These are phyloP conservation scores for Candida pseudoglaebosa DNA, from an alignment of 805 yeast genomes.

Conservation along the genomic window DNA sequence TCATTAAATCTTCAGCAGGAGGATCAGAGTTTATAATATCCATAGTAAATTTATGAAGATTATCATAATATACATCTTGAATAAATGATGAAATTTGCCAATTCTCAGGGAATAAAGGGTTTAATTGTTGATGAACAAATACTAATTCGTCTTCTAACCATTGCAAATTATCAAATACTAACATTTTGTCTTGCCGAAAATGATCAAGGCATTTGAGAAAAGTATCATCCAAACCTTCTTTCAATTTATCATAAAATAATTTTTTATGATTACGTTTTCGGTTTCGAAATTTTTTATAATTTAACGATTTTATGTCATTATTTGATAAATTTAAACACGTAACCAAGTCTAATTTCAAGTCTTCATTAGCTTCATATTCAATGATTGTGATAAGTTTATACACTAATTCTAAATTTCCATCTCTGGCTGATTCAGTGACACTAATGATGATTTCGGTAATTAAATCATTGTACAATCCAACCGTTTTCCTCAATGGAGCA, in stretches of 20 bases:
- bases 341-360: slow-evolving; percentile 45
- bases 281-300: slow-evolving; percentile 29
- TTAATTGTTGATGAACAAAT: slow-evolving; percentile 57
- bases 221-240: slow-evolving; percentile 58
- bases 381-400: slow-evolving; percentile 72
- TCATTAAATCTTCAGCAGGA: slow-evolving; percentile 69
- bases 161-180: slow-evolving; percentile 63
- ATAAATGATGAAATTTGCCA: slow-evolving; percentile 72
- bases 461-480: slow-evolving; percentile 60
- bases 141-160: slow-evolving; percentile 83
- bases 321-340: slow-evolving; percentile 24
- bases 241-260: slow-evolving; percentile 56
- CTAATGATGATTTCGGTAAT: slow-evolving; percentile 62
- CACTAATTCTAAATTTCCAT: slow-evolving; percentile 62
- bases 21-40: slow-evolving; percentile 68
- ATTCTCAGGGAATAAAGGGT: slow-evolving; percentile 57
- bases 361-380: slow-evolving; percentile 78
- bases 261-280: slow-evolving; percentile 56
- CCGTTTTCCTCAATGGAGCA: slow-evolving; percentile 43
- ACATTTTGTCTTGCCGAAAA: slow-evolving; percentile 47
- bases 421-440: slow-evolving; percentile 68
- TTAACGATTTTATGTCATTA: slow-evolving; percentile 13
- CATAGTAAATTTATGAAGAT: slow-evolving; percentile 60
- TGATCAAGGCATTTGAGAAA: slow-evolving; percentile 62
- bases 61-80: slow-evolving; percentile 62